Base-by-base conservation (phyloP, 495 filamentous ascomycete species). In the Evansstolkia leycettana region DNA sequence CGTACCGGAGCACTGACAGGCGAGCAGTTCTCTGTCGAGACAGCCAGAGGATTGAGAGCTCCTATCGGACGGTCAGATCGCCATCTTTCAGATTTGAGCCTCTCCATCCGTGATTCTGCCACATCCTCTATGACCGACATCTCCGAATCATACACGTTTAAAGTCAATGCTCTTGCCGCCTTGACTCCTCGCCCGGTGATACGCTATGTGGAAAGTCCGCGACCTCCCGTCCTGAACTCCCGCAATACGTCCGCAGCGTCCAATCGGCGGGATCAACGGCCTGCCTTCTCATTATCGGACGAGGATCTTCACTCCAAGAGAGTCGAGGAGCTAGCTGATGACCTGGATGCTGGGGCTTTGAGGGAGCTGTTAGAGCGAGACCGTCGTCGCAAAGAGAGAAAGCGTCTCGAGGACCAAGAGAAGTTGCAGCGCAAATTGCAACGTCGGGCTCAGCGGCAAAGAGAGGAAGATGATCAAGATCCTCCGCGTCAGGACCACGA, bases 351-450 rank as follows among this genome's bases (percentile, higher is more conserved):
- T 1, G 72, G 80, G 24, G 82, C 78, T 46, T 47, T 95, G 33
- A 69, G 86, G 13, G 82, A 92, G 46, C 53, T 93, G 23, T 73
- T 95, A 69, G 87, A 95, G 38, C 63, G 87, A 36, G 87, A 95
- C 51, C 66, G 80, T 40, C 73, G 84, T 39, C 69, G 87, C 19
- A 71, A 68, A 39, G 83, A 93, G 38, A 76, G 72, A 50, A 85
- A 84, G 60, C 68, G 67, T 33, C 65, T 77, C 36, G 67, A 72
- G 28, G 81, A 92, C 16, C 75, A 79, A 38, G 80, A 88, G 42
- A 78, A 64, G 39, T 52, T 82, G 16, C 71, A 82, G 38, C 70
- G 76, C 40, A 77, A 70, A 36, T 60, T 94, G 28, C 71, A 80
- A 38, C 67, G 76, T 28, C 72, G 69, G 34, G 75, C 75, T 26